Percentiles rank a stretch among this genome's conserved stretches.
Evolutionary conservation across 169 alveolate genomes (phyloP).

Genomic region (Sarcocystis neurona): DNA sequence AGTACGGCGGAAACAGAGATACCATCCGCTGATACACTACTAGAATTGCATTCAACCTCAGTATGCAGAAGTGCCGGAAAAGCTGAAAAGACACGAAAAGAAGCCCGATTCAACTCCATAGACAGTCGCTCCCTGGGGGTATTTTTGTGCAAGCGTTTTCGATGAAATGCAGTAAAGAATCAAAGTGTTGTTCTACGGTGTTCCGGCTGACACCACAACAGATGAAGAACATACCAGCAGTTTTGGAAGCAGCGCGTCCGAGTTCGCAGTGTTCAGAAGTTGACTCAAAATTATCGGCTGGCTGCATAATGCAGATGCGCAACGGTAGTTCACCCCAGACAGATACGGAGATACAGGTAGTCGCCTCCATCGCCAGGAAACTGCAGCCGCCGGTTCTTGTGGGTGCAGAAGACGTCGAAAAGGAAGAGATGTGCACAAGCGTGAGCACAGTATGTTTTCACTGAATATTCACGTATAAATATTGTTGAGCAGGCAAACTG

Average conservation of each 20-base stretch:
- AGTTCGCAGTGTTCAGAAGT: background rate
- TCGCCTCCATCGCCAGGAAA: background rate
- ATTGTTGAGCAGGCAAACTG: no score
- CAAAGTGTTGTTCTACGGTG: background rate
- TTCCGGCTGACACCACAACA: background rate
- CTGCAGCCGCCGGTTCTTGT: no score
- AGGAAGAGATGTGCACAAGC: no score
- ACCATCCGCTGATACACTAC: no score
- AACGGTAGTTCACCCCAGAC: background rate
- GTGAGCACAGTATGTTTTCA: no score
- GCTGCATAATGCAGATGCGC: background rate
- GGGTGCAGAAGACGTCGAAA: no score
- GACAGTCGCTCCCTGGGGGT: background rate
- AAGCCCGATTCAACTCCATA: background rate
- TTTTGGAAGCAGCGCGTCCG: background rate
- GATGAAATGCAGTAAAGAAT: no score
- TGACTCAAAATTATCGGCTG: background rate
- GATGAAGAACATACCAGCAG: background rate
- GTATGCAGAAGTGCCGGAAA: no score
- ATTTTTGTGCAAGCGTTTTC: no score
- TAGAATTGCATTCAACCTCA: no score
- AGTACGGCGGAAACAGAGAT: no score
- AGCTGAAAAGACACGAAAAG: background rate
- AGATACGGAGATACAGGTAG: background rate
- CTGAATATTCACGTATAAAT: no score